These are phyloP conservation scores for Candida ortonii DNA, from an alignment of 805 yeast species.

Conservation along the genomic window DNA sequence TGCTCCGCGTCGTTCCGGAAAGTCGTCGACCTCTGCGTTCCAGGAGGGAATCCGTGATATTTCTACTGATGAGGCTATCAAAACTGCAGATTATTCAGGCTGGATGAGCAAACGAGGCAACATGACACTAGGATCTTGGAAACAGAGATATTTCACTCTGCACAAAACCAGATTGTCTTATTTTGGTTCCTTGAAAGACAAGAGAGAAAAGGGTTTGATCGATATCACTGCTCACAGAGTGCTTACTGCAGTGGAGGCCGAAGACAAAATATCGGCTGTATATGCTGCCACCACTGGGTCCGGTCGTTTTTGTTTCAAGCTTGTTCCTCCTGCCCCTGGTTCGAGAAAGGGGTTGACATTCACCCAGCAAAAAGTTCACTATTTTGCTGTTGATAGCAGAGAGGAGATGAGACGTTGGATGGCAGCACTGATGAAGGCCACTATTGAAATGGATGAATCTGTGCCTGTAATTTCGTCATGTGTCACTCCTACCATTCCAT, in stretches of 20 bases:
- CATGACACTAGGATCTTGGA: slow-evolving; percentile 86
- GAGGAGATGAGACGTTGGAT: slow-evolving; percentile 96
- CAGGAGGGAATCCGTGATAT: slow-evolving; percentile 82
- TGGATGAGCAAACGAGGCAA: slow-evolving; percentile 96
- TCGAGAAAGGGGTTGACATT: slow-evolving; percentile 91
- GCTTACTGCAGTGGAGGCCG: slow-evolving; percentile 70
- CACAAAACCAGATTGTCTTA: slow-evolving; percentile 94
- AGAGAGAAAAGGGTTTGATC: slow-evolving; percentile 84
- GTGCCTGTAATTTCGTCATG: slow-evolving; percentile 92
- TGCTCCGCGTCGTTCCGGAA: slow-evolving; percentile 40
- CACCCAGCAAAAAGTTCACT: slow-evolving; percentile 94
- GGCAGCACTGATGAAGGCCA: slow-evolving; percentile 91
- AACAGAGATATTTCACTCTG: slow-evolving; percentile 76
- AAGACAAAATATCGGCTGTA: slow-evolving; percentile 74
- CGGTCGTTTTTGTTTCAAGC: slow-evolving; percentile 89
- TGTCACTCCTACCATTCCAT: slow-evolving; percentile 90
- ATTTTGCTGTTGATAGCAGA: slow-evolving; percentile 87
- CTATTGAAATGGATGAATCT: slow-evolving; percentile 91
- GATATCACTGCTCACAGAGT: slow-evolving; percentile 96
- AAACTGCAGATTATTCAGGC: slow-evolving; percentile 75
- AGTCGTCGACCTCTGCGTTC: slow-evolving; percentile 73
- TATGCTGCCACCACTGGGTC: slow-evolving; percentile 93
- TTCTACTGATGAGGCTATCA: slow-evolving; percentile 74
- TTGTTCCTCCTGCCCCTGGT: slow-evolving; percentile 97
- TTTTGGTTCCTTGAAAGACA: slow-evolving; percentile 73